phyloP scores from a whole-genome alignment of 257 asterid species.

The Forsythia suspensa region DNA sequence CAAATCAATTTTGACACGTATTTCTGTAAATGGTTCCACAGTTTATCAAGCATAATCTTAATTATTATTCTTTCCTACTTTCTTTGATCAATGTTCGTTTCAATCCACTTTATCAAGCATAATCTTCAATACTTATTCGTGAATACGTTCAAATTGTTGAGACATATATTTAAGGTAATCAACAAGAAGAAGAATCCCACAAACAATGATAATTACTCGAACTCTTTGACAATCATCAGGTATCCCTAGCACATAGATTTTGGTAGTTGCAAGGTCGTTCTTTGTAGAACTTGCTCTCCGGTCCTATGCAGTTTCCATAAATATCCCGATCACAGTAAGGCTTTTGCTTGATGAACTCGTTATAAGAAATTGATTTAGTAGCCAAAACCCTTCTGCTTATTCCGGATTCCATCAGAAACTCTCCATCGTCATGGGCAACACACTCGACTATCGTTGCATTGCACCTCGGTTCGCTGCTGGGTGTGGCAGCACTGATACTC shows the following conservation, averaged over 20 bases:
- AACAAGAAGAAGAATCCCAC: too few relatives aligned
- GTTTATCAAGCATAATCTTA: too few relatives aligned
- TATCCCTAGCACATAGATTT: background rate
- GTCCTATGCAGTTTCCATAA: background rate
- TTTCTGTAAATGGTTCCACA: too few relatives aligned
- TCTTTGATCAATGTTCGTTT: too few relatives aligned
- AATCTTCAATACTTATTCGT: too few relatives aligned
- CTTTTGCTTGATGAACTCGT: background rate
- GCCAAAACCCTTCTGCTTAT: slow-evolving; percentile 25
- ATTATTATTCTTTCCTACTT: too few relatives aligned
- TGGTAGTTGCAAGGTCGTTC: background rate
- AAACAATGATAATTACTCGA: too few relatives aligned
- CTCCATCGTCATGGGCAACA: slow-evolving; percentile 10
- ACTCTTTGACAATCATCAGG: background rate
- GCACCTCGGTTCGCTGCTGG: background rate
- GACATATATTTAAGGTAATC: background rate
- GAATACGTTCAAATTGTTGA: too few relatives aligned
- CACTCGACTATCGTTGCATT: slow-evolving; percentile 20
- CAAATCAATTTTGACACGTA: too few relatives aligned
- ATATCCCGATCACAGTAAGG: background rate
- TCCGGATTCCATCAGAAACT: slow-evolving; percentile 28
- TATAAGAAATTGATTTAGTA: too few relatives aligned
- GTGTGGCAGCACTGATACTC: background rate
- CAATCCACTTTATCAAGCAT: too few relatives aligned
- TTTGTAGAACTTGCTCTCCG: background rate